Evolutionary conservation across 106 monocot species (phyloP), one percentile per base, ranked within the genome.

Genomic region (Dioscorea zingiberensis): DNA sequence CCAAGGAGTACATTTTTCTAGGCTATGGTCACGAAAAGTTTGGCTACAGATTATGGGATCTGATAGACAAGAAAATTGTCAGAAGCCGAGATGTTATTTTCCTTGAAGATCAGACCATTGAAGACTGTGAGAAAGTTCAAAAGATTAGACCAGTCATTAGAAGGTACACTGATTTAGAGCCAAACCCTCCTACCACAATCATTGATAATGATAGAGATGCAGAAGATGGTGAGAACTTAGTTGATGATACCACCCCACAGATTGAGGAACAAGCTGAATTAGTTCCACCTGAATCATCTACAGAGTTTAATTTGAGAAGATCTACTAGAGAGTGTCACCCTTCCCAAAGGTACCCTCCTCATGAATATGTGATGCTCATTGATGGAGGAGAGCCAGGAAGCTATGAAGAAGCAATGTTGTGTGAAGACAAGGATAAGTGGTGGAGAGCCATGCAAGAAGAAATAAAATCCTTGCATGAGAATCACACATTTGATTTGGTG

Each of bases 11-110:
- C n/a, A 17, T 54, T 54, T 13, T 13, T 47, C n/a, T n/a, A n/a
- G n/a, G n/a, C n/a, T n/a, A n/a, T n/a, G n/a, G n/a, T n/a, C n/a
- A n/a, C n/a, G n/a, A n/a, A n/a, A 8, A 13, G 16, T 57, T 57
- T 25, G 57, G 57, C 57, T 57, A 57, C 23, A 57, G 57, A 25
- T n/a, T n/a, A n/a, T n/a, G n/a, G n/a, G n/a, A n/a, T n/a, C n/a
- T n/a, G n/a, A n/a, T n/a, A n/a, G n/a, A 57, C 9, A 57, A 57
- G 25, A 57, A 24, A 25, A 57, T 57, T 57, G 7, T 21, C 2
- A 57, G 57, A 57, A 57, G 57, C 57, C 7, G 3, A 25, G 23
- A 57, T 25, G 25, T 57, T 25, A 25, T 57, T 7, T 57, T 57
- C 14, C 8, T 57, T 3, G 57, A 57, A 25, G 57, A 25, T 25